These are phyloP conservation scores for Aphanomyces euteiches DNA, from an alignment of 352 stramenopile genomes.

Conservation along the genomic window DNA sequence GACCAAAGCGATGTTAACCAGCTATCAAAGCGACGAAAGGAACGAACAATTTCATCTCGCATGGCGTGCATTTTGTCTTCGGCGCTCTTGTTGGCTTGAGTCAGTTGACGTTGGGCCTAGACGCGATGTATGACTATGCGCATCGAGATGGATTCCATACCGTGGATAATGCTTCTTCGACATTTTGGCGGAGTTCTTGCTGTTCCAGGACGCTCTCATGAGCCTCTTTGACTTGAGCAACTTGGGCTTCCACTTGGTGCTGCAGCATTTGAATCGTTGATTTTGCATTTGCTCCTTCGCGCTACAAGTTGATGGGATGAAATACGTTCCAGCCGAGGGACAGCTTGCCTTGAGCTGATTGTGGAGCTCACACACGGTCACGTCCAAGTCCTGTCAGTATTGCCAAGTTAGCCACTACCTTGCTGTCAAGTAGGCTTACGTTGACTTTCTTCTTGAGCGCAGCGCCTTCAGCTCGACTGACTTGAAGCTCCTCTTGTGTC, in stretches of 20 bases:
- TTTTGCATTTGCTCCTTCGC: slow-evolving; percentile 10
- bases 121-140: no score
- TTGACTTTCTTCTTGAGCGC: slow-evolving; percentile 54
- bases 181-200: background rate
- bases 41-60: slow-evolving; percentile 2
- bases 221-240: background rate
- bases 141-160: no score
- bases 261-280: slow-evolving; percentile 36
- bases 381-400: slow-evolving; percentile 35
- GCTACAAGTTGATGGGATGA: slow-evolving; percentile 1
- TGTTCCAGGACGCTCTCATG: slow-evolving; percentile 9
- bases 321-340: slow-evolving; percentile 8
- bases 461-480: slow-evolving; percentile 39
- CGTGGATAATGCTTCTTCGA: background rate
- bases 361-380: slow-evolving; percentile 18
- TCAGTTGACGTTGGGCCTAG: slow-evolving; percentile 2
- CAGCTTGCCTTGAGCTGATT: slow-evolving; percentile 24
- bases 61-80: background rate
- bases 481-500: slow-evolving; percentile 45
- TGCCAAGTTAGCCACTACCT: background rate
- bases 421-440: slow-evolving; percentile 47
- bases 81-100: background rate
- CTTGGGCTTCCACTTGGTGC: slow-evolving; percentile 2
- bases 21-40: background rate
- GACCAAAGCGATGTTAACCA: slow-evolving; percentile 17